phyloP scores from a whole-genome alignment of 306 rosid species.

The Sesbania bispinosa region DNA sequence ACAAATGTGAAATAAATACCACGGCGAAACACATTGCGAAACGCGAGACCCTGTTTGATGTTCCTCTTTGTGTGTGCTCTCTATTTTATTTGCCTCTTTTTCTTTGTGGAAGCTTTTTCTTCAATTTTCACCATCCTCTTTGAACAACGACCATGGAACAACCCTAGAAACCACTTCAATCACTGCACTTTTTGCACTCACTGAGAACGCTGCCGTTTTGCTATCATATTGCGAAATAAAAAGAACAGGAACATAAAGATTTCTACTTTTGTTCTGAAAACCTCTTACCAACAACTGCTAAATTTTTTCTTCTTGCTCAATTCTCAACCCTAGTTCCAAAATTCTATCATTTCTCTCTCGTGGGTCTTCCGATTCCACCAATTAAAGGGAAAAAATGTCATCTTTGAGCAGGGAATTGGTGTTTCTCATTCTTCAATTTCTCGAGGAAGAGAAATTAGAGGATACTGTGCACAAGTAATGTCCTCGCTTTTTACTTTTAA shows the following conservation, averaged over 20 bases:
- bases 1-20: background rate
- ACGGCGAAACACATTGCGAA: constrained; percentile 36
- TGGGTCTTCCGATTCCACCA: constrained; percentile 1
- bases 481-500: background rate
- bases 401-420: constrained; percentile 66
- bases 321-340: constrained; percentile 14
- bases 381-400: constrained; percentile 40
- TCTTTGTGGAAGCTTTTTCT: constrained; percentile 21
- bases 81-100: background rate
- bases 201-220: background rate
- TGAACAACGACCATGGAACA: constrained; percentile 16
- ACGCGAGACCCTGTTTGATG: constrained; percentile 46
- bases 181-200: background rate
- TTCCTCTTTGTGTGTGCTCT: background rate
- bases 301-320: background rate
- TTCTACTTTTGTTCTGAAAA: constrained; percentile 15
- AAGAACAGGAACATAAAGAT: background rate
- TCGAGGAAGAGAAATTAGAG: constrained; percentile 62
- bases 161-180: constrained; percentile 52
- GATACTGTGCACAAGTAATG: constrained; percentile 68
- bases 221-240: background rate
- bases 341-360: background rate
- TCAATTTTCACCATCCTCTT: background rate
- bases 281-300: background rate
- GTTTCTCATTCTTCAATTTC: constrained; percentile 74